Conservation (phyloP, 2,329 filamentous ascomycete genomes). For the Aspergillus brunneoviolaceus region DNA sequence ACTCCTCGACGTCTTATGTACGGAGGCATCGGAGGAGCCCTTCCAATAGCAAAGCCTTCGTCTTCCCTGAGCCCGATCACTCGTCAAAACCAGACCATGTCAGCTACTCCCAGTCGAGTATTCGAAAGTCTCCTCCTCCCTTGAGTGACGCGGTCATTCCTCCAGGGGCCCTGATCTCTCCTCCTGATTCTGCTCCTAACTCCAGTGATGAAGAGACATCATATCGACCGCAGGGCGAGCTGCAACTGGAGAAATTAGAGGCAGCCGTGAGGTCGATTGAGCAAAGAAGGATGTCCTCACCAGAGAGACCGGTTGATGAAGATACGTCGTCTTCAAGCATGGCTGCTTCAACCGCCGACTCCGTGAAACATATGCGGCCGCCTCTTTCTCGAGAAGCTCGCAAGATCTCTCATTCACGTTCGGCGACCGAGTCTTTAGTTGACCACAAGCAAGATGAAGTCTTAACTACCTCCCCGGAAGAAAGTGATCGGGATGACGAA, state of each 20-base stretch:
- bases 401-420: conserved; percentile 62
- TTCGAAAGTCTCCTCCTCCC: conserved; percentile 82
- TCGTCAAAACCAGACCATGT: conserved; percentile 21
- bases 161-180: conserved; percentile 81
- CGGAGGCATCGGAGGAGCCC: conserved; percentile 62
- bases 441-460: conserved; percentile 44
- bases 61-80: conserved; percentile 32
- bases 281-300: conserved; percentile 30
- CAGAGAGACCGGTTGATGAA: conserved; percentile 24
- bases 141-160: conserved; percentile 75
- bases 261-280: conserved; percentile 80
- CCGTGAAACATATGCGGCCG: conserved; percentile 27
- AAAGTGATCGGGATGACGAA: conserved; percentile 60
- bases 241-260: conserved; percentile 66
- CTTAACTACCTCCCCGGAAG: conserved; percentile 45
- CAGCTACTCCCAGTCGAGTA: conserved; percentile 55
- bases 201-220: conserved; percentile 73
- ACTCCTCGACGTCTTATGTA: conserved; percentile 61
- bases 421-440: conserved; percentile 57
- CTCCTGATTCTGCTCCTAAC: conserved; percentile 78
- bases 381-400: conserved; percentile 56
- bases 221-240: conserved; percentile 44
- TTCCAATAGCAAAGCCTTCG: conserved; percentile 44
- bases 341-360: conserved; percentile 21
- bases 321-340: conserved; percentile 31